Evolutionary conservation across 108 stramenopile genomes (phyloP).

Genomic region (Parmales sp.): DNA sequence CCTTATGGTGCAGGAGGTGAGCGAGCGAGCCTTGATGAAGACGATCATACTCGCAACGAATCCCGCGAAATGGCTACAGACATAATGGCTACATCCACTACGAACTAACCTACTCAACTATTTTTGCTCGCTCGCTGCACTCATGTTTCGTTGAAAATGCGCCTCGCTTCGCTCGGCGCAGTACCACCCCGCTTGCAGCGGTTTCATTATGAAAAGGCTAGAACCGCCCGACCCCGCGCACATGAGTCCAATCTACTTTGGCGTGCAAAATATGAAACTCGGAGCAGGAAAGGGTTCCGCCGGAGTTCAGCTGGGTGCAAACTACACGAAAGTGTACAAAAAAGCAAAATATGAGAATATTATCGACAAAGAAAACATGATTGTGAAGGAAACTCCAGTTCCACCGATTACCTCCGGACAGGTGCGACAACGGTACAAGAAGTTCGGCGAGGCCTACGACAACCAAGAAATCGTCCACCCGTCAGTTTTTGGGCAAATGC

Average conservation of each 20-base stretch:
- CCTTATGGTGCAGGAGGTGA: background rate
- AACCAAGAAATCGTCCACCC: slow-evolving; percentile 1
- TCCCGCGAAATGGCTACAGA: too few species aligned
- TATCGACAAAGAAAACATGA: background rate
- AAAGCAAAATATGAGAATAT: background rate
- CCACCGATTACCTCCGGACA: background rate
- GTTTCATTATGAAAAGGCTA: slow-evolving; percentile 6
- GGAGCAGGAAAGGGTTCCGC: background rate
- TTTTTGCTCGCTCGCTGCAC: too few species aligned
- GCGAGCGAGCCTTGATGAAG: too few species aligned
- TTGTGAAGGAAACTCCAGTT: background rate
- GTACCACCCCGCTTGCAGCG: slow-evolving; percentile 1
- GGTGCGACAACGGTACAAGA: background rate
- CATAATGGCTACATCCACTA: too few species aligned
- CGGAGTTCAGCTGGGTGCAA: slow-evolving; percentile 1
- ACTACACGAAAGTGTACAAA: slow-evolving; percentile 2
- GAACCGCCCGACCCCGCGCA: background rate
- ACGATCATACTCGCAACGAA: too few species aligned
- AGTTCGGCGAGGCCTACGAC: background rate
- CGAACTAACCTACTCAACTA: too few species aligned
- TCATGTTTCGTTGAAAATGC: too few species aligned
- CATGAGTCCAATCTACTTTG: slow-evolving; percentile 9
- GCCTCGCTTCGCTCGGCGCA: too few species aligned
- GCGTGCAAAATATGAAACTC: background rate
- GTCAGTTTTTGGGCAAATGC: background rate